phyloP scores from a whole-genome alignment of 768 basidiomycete species.

The Psilocybe tampanensis region DNA sequence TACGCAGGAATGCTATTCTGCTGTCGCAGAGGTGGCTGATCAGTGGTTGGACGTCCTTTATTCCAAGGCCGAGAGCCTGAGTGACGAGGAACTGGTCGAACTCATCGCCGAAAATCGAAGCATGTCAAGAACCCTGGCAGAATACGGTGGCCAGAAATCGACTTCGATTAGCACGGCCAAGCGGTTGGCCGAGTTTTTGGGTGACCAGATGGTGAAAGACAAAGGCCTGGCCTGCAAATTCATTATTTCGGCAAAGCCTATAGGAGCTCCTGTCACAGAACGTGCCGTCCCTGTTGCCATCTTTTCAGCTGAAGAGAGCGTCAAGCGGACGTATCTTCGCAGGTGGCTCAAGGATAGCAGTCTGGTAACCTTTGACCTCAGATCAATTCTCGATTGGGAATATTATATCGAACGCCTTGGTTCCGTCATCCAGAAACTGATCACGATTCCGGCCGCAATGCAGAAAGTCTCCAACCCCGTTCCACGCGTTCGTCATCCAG shows the following conservation, averaged over 20 bases:
- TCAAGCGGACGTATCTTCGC: constrained; percentile 88
- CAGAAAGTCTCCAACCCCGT: constrained; percentile 98
- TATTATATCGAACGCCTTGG: constrained; percentile 98
- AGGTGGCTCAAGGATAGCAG: constrained; percentile 97
- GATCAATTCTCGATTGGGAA: constrained; percentile 95
- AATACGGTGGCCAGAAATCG: constrained; percentile 96
- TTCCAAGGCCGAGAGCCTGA: constrained; percentile 79
- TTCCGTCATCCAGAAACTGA: constrained; percentile 97
- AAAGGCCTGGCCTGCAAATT: constrained; percentile 99
- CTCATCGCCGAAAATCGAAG: constrained; percentile 98
- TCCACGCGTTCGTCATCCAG: constrained; percentile 92
- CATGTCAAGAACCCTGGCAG: constrained; percentile 95
- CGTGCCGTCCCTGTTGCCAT: constrained; percentile 97
- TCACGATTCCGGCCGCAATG: constrained; percentile 98
- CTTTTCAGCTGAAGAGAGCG: constrained; percentile 91
- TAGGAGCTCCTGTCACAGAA: constrained; percentile 94
- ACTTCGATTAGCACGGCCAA: constrained; percentile 97
- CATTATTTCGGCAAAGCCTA: constrained; percentile 94
- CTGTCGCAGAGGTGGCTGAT: constrained; percentile 91
- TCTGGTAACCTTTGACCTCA: constrained; percentile 84
- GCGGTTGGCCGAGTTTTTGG: constrained; percentile 94
- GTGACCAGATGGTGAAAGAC: constrained; percentile 99
- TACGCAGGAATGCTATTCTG: constrained; percentile 93
- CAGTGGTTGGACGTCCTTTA: constrained; percentile 98
- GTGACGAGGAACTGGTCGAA: constrained; percentile 92